Base-by-base conservation (phyloP, 2,329 filamentous ascomycete species). In the Botrytis medusae region DNA sequence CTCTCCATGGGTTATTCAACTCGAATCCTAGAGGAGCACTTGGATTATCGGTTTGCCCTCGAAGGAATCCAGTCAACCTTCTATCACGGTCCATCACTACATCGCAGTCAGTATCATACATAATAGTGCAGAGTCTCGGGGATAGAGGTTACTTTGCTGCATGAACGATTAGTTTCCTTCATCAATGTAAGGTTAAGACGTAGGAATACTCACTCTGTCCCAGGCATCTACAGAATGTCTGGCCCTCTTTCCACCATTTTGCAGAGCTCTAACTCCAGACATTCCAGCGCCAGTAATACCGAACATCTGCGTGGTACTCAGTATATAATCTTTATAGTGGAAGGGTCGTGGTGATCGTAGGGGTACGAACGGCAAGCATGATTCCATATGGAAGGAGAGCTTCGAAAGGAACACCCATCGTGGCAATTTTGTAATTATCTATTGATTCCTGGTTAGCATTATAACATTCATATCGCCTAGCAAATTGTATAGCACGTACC, bases 1-100 rank as follows among this genome's bases (percentile, higher is more conserved):
- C 83, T 77, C 80, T 83, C 83, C 83, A 84, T 71, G 81, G 81
- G 73, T 83, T 84, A 78, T 81, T 84, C 74, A 83, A 74, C 75
- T 83, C 82, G 75, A 83, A 84, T 69, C 82, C 83, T 29, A 76
- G 61, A 18, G 83, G 83, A 65, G 83, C 82, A 29, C 75, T 75
- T 62, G 81, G 75, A 61, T 79, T 79, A 73, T 83, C 82, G 48
- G 79, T 81, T 76, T 84, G 83, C 67, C 83, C 83, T 76, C 83
- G 80, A 74, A 82, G 75, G 48, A 69, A 79, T 71, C 83, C 82
- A 22, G 83, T 84, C 76, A 84, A 79, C 74, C 83, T 81, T 69
- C 81, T 76, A 73, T 84, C 83, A 60, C 83, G 81, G 73, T 83
- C 82, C 82, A 84, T 83, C 83, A 84, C 83, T 84, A 61, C 46